Conservation (phyloP, 768 basidiomycete genomes). For the Mycena rebaudengoi region DNA sequence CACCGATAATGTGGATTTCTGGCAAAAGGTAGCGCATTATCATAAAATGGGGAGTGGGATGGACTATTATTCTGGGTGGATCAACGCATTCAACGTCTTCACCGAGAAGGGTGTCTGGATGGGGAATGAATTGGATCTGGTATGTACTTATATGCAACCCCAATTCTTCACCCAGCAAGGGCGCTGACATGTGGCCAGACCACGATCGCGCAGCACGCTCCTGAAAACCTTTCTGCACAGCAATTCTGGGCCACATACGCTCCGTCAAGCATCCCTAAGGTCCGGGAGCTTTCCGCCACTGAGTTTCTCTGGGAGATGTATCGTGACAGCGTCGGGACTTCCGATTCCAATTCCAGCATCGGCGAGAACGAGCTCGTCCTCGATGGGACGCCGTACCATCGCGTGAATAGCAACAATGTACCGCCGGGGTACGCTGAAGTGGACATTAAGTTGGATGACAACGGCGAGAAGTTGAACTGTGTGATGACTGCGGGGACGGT, state of each 20-base stretch:
- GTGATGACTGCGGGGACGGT: constrained; percentile 8
- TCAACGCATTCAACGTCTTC: constrained; percentile 12
- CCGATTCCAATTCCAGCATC: no score
- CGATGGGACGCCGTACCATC: not conserved
- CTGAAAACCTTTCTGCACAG: not conserved
- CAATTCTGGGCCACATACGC: constrained; percentile 5
- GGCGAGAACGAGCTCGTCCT: no score
- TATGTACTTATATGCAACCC: not conserved
- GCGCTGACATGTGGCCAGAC: not conserved
- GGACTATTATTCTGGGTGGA: constrained; percentile 10
- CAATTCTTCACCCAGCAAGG: no score
- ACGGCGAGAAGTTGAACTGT: not conserved
- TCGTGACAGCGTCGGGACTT: no score
- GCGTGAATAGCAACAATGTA: not conserved
- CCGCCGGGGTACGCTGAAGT: constrained; percentile 10
- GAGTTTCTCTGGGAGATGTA: no score
- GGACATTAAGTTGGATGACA: not conserved
- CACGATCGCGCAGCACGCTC: not conserved
- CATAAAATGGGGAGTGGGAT: not conserved
- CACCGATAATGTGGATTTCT: not conserved
- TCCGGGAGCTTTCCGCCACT: no score
- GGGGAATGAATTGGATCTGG: not conserved
- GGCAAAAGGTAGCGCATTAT: not conserved
- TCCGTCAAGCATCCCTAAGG: not conserved
- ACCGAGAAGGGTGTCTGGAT: constrained; percentile 3